Base-by-base conservation (phyloP, 2,329 filamentous ascomycete genomes). In the Colletotrichum orbiculare region DNA sequence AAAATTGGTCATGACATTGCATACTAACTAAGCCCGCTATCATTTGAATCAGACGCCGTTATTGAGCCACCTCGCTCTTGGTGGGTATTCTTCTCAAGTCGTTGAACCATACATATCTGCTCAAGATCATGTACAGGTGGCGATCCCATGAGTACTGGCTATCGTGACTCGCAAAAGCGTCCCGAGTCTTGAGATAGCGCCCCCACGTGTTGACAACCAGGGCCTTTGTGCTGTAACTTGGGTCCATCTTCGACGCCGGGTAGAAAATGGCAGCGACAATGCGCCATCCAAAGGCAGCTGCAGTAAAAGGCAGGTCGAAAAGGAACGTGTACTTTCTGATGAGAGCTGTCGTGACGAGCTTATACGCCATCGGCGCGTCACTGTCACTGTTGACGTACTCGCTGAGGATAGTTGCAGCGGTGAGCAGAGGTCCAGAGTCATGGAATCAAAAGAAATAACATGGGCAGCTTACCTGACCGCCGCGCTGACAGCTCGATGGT, bases 131-230 rank as follows among this genome's bases (percentile, higher is more conserved):
- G 68, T 80, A 80, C 61, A 80, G 43, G 43, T 76, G 71, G 13
- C 78, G 71, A 60, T 80, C 78, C 76, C 77, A 79, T 2, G 77
- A 76, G 58, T 79, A 79, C 68, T 80, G 78, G 58, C 74, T 78
- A 39, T 66, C 66, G 62, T 80, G 77, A 49, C 74, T 74, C 17
- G 73, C 70, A 64, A 80, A 79, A 1, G 78, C 77, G 9, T 69
- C 48, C n/a, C 78, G 70, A 6, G 77, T 77, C 59, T 72, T 67
- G 38, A 71, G 66, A 66, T 80, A 80, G 12, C 72, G 72, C 8
- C 68, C 62, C 76, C 76, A 79, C 1, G 75, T 73, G 53, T 74
- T 80, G 38, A 76, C 76, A 2, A 78, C 45, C 12, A 80, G 69
- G 1, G 75, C 77, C 38, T 71, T 73, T 25, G 73, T 69, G 17